A percentile compares a stretch with the other conserved stretches of the same genome.
Conservation (phyloP, 352 stramenopile genomes). For the Globisporangium rhizosaccharum region DNA sequence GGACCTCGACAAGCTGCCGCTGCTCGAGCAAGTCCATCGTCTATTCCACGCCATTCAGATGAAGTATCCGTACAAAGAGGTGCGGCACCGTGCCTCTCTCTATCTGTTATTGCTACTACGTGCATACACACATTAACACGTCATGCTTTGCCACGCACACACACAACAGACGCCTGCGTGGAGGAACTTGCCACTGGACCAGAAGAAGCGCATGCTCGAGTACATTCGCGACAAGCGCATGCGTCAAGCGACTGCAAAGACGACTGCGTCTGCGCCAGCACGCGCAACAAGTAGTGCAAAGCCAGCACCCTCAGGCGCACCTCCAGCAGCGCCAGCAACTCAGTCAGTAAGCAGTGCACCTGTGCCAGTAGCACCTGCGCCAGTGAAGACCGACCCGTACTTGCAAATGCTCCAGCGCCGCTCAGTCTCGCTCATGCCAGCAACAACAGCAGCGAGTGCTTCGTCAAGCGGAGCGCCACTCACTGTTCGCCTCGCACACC, state of each 20-base stretch:
- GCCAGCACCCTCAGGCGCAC: neutral
- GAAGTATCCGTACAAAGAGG: slow-evolving; percentile 81
- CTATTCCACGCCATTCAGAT: slow-evolving; percentile 81
- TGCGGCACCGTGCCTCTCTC: slow-evolving; percentile 5
- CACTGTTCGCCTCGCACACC: slow-evolving; percentile 18
- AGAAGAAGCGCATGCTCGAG: slow-evolving; percentile 75
- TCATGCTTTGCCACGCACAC: neutral
- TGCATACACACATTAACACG: neutral
- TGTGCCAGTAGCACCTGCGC: neutral
- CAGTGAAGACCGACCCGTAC: slow-evolving; percentile 59
- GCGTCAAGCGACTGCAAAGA: slow-evolving; percentile 17
- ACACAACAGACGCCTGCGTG: slow-evolving; percentile 56
- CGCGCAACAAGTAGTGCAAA: slow-evolving; percentile 1
- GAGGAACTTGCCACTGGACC: slow-evolving; percentile 65
- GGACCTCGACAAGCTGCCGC: slow-evolving; percentile 54
- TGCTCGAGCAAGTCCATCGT: slow-evolving; percentile 81
- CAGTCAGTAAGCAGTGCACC: neutral
- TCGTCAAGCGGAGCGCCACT: neutral
- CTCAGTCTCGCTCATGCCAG: slow-evolving; percentile 28
- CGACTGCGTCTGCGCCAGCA: slow-evolving; percentile 3
- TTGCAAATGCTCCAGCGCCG: slow-evolving; percentile 77
- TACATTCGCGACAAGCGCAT: slow-evolving; percentile 74
- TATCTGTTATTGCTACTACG: neutral
- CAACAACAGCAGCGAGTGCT: neutral
- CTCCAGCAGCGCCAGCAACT: neutral